Conservation (phyloP, 1,139 yeast species). For the Casaregolazyma suthepensis region DNA sequence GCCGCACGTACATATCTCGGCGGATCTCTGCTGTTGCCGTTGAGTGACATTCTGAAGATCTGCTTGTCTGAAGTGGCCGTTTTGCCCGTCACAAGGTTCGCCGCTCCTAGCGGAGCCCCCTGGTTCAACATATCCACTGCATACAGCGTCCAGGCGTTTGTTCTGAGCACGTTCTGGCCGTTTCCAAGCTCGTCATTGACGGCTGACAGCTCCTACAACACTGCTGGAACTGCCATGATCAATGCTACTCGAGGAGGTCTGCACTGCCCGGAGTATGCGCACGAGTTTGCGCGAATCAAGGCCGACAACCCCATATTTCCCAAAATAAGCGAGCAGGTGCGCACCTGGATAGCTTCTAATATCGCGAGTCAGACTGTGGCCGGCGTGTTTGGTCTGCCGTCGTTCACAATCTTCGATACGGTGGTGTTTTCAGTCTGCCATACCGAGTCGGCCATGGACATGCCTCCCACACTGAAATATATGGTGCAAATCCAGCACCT, state of each 20-base stretch:
- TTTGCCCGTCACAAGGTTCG: slow-evolving; percentile 79
- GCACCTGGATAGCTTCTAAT: slow-evolving; percentile 93
- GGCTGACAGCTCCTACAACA: slow-evolving; percentile 94
- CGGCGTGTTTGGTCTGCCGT: slow-evolving; percentile 90
- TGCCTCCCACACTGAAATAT: slow-evolving; percentile 59
- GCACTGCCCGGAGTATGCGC: slow-evolving; percentile 64
- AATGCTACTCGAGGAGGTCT: slow-evolving; percentile 89
- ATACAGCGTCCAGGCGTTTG: slow-evolving; percentile 86
- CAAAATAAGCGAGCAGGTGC: slow-evolving; percentile 66
- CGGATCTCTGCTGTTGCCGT: slow-evolving; percentile 39
- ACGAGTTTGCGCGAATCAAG: slow-evolving; percentile 43
- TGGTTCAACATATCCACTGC: slow-evolving; percentile 86
- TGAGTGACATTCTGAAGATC: slow-evolving; percentile 68
- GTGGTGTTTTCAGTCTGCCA: slow-evolving; percentile 53
- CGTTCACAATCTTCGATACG: slow-evolving; percentile 79
- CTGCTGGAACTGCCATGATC: slow-evolving; percentile 85
- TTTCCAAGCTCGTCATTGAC: slow-evolving; percentile 88
- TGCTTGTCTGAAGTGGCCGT: slow-evolving; percentile 82
- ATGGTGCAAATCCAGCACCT: slow-evolving; percentile 79
- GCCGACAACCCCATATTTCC: slow-evolving; percentile 29
- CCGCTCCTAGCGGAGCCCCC: slow-evolving; percentile 55
- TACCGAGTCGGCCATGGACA: slow-evolving; percentile 37
- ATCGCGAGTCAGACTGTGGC: slow-evolving; percentile 85
- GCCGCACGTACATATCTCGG: slow-evolving; percentile 59
- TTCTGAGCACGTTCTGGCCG: slow-evolving; percentile 90